Base-by-base conservation (phyloP, 1,139 yeast genomes). In the Saccharomyces hybrid region DNA sequence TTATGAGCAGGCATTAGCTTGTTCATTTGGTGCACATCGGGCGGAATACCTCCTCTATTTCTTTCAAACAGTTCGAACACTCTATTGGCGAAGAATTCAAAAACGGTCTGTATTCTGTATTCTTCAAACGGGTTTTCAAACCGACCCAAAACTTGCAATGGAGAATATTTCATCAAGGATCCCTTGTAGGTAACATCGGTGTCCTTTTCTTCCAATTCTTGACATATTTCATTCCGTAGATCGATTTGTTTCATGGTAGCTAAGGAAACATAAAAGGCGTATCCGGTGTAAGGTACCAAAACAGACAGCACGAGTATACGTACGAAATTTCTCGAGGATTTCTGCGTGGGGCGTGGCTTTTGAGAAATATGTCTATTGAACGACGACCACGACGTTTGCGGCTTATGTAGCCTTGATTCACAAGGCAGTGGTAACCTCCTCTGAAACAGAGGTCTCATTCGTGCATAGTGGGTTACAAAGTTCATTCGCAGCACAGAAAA, bases 41-140 rank as follows among this genome's bases (percentile, higher is more conserved):
- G 68, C 0, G 88, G 89, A 6, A 86, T 79, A 2, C 83, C 81
- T 41, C 88, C 93, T 25, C 93, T 82, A 52, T 84, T 83, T 44
- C 79, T 74, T 61, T 86, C 88, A 60, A 85, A 78, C 5, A 88
- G 67, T 66, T 90, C 96, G 57, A 83, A 69, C 4, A 88, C 59
- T 31, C 96, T 73, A 56, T 90, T 87, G 47, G 80, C 73, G 38
- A 88, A 72, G 70, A 90, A 91, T 71, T 91, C 97, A 67, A 88
- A 87, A 5, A 89, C 78, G 0, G 97, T 89, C 70, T 90, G 97
- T 2, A 91, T 85, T 50, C 97, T 75, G 67, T 91, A 91, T 65
- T 91, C 96, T n/a, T 79, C 80, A 66, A 91, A 91, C 2, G 98
- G 98, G 65, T 91, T 91, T 54, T 88, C 95, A 70, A 81, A 91